A percentile compares a stretch with the other conserved stretches of the same genome.
phyloP scores from a whole-genome alignment of 768 basidiomycete genomes.

The Sporobolomyces pararoseus region DNA sequence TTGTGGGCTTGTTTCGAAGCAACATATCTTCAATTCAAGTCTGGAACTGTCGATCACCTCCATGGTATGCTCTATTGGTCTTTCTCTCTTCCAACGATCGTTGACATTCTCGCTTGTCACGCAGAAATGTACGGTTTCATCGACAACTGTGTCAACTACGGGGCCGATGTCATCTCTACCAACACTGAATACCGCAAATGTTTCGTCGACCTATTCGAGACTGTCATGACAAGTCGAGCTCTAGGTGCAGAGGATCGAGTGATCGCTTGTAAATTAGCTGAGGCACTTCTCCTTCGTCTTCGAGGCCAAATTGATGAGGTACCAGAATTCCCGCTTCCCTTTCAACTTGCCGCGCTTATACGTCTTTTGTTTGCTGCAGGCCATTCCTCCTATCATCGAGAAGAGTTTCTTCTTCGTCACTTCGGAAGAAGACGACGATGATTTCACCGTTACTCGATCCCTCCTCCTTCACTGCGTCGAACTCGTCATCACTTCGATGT shows the following conservation, averaged over 20 bases:
- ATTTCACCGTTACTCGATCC: slow-evolving; percentile 58
- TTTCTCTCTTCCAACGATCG: not conserved
- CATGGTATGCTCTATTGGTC: slow-evolving; percentile 58
- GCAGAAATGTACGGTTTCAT: slow-evolving; percentile 79
- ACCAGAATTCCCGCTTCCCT: slow-evolving; percentile 43
- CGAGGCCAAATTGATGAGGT: slow-evolving; percentile 75
- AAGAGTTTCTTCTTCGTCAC: slow-evolving; percentile 63
- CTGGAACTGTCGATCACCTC: slow-evolving; percentile 77
- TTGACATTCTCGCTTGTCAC: slow-evolving; percentile 43
- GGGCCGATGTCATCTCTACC: slow-evolving; percentile 67
- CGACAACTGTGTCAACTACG: slow-evolving; percentile 84
- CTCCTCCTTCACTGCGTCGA: slow-evolving; percentile 75
- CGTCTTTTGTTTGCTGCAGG: slow-evolving; percentile 50
- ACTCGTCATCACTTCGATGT: slow-evolving; percentile 73
- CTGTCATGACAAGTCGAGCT: slow-evolving; percentile 63
- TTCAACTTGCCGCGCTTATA: not conserved
- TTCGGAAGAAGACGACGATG: slow-evolving; percentile 34
- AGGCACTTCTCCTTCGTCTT: slow-evolving; percentile 74
- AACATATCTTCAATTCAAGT: slow-evolving; percentile 76
- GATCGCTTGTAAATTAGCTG: slow-evolving; percentile 78
- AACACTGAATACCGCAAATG: slow-evolving; percentile 72
- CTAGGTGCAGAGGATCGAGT: slow-evolving; percentile 80
- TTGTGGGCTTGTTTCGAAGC: slow-evolving; percentile 86
- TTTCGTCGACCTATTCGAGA: slow-evolving; percentile 77
- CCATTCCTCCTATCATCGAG: slow-evolving; percentile 62